Evolutionary conservation across 2,329 filamentous ascomycete genomes (phyloP).

Genomic region (Neopestalotiopsis rosae): DNA sequence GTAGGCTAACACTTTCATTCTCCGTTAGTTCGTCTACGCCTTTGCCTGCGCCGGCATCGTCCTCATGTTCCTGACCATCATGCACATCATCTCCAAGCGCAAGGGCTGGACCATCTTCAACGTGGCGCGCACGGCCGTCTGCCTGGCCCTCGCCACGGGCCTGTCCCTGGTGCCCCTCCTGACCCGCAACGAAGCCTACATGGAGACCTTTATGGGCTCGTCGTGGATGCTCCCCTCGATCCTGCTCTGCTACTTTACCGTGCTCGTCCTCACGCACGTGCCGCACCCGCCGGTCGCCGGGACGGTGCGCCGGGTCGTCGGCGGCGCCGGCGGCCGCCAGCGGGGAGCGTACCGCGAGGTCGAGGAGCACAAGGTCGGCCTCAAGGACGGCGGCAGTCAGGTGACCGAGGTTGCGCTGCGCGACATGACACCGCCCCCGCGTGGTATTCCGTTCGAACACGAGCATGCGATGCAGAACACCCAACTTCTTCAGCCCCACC

Average conservation of each 20-base stretch:
- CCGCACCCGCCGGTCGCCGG: slow-evolving; percentile 22
- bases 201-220: slow-evolving; percentile 27
- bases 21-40: slow-evolving; percentile 32
- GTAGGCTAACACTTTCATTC: not conserved
- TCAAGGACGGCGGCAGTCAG: not conserved
- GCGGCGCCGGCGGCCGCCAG: too few relatives aligned
- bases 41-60: slow-evolving; percentile 35
- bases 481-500: not conserved
- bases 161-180: slow-evolving; percentile 29
- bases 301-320: not conserved
- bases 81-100: slow-evolving; percentile 35
- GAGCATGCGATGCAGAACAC: not conserved
- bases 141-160: slow-evolving; percentile 27
- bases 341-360: slow-evolving; percentile 16
- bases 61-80: slow-evolving; percentile 33
- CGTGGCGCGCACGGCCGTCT: slow-evolving; percentile 30
- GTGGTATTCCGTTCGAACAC: not conserved
- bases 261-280: slow-evolving; percentile 26
- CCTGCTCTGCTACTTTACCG: slow-evolving; percentile 30
- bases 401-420: not conserved
- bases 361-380: not conserved
- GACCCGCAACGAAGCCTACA: slow-evolving; percentile 22
- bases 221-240: slow-evolving; percentile 36
- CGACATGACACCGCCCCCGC: not conserved
- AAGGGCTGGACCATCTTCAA: slow-evolving; percentile 36